Evolutionary conservation across 1,139 yeast genomes (phyloP), one percentile per base, ranked within the genome.

Genomic region (Blastobotrys serpentis): DNA sequence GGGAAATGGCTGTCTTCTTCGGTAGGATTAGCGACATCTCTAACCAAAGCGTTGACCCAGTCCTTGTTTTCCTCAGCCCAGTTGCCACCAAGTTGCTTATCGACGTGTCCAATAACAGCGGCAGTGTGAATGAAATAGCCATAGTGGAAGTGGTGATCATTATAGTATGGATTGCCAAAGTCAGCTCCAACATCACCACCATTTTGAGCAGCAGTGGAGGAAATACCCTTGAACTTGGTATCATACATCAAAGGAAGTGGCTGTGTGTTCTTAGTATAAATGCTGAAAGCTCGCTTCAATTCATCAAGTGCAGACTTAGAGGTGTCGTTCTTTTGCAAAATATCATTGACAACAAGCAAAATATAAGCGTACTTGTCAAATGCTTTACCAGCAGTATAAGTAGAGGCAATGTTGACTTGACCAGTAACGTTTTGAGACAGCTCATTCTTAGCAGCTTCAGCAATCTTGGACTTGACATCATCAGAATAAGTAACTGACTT

Each of bases 131-230:
- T 75, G 59, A 77, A 78, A 67, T 85, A 85, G 21, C 92, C 90
- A 62, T 83, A 85, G 61, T 86, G 92, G 79, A 84, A 85, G 62
- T 85, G 92, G 61, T 82, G 92, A 64, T 85, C 92, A 58, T 84
- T 85, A 67, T 85, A 85, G 67, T 77, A 81, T 13, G 84, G 76
- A 56, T 81, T 71, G 23, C 92, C 94, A 62, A 68, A 86, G 58
- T 83, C 87, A 38, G 76, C 77, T 48, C 76, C 72, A 46, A 80
- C 77, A 44, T 78, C 78, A 5, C 78, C 77, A 4, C 78, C 77
- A 4, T 64, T 63, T 53, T 78, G 78, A 33, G 77, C 71, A 18
- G 84, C 82, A 26, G 81, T 70, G 1, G 89, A 79, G n/a, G 87
- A 79, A 16, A 86, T 72, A 42, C 94, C 94, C 51, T 77, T 77